phyloP scores from a whole-genome alignment of 768 basidiomycete species.

The Rhodotorula taiwanensis region DNA sequence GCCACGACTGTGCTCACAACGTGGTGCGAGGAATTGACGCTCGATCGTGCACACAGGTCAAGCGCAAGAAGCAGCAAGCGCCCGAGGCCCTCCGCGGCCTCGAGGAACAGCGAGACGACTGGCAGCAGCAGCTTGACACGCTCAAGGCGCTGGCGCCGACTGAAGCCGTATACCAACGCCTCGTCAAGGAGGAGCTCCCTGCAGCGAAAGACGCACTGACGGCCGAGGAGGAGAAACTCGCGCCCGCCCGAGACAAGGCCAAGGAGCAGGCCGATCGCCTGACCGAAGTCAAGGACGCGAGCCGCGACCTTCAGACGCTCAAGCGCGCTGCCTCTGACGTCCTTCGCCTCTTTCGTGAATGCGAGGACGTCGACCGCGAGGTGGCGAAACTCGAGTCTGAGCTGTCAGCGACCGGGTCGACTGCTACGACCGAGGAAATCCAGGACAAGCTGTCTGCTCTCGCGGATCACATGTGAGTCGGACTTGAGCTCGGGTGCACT shows the following conservation, averaged over 20 bases:
- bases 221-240: slow-evolving; percentile 54
- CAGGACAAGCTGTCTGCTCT: slow-evolving; percentile 66
- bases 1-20: no score
- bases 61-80: slow-evolving; percentile 56
- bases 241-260: slow-evolving; percentile 52
- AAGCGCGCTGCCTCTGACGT: slow-evolving; percentile 60
- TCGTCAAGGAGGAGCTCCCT: slow-evolving; percentile 62
- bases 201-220: slow-evolving; percentile 58
- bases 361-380: slow-evolving; percentile 54
- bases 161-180: slow-evolving; percentile 53
- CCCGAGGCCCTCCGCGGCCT: slow-evolving; percentile 49
- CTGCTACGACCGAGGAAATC: slow-evolving; percentile 77
- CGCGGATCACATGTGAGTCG: slow-evolving; percentile 58
- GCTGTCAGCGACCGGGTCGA: slow-evolving; percentile 64
- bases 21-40: no score
- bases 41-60: slow-evolving; percentile 50
- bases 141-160: slow-evolving; percentile 59
- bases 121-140: slow-evolving; percentile 56
- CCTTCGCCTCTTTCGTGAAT: slow-evolving; percentile 52
- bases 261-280: slow-evolving; percentile 55
- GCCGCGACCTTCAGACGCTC: slow-evolving; percentile 53
- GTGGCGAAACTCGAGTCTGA: slow-evolving; percentile 60
- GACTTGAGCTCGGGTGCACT: no score
- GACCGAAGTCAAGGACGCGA: slow-evolving; percentile 24
- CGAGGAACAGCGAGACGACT: slow-evolving; percentile 53